Conservation (phyloP, 768 basidiomycete species). For the Sporobolomyces pararoseus region DNA sequence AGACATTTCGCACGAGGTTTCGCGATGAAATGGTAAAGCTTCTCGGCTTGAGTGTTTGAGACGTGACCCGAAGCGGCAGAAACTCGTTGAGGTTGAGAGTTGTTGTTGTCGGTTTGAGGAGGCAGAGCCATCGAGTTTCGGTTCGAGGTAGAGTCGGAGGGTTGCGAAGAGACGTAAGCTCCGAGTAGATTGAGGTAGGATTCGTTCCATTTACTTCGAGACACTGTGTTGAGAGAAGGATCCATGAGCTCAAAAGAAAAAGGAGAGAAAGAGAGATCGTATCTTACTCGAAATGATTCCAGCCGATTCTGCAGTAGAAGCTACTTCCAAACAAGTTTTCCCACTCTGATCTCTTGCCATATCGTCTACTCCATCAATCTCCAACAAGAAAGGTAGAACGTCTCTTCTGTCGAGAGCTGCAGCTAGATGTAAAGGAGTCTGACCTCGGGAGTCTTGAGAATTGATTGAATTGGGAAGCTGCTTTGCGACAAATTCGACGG, state of each 20-base stretch:
- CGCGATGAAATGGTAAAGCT: conserved; percentile 56
- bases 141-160: conserved; percentile 17
- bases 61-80: conserved; percentile 45
- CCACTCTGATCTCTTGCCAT: conserved; percentile 65
- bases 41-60: conserved; percentile 33
- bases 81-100: conserved; percentile 54
- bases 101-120: conserved; percentile 60
- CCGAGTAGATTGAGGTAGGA: conserved; percentile 41
- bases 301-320: conserved; percentile 52
- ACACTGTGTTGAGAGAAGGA: conserved; percentile 58
- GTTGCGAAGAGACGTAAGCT: conserved; percentile 38
- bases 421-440: conserved; percentile 69
- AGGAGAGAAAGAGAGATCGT: neutral
- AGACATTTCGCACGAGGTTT: conserved; percentile 67
- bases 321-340: conserved; percentile 67
- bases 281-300: conserved; percentile 61
- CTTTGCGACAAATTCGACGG: conserved; percentile 39
- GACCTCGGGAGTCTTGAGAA: conserved; percentile 56
- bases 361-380: conserved; percentile 76
- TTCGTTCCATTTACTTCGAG: conserved; percentile 55
- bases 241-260: too few relatives aligned
- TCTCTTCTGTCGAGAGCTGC: conserved; percentile 69
- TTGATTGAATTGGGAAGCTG: conserved; percentile 36
- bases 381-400: conserved; percentile 69
- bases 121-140: conserved; percentile 15